Evolutionary conservation across 306 rosid species (phyloP).

Genomic region (Leucaena leucocephala): DNA sequence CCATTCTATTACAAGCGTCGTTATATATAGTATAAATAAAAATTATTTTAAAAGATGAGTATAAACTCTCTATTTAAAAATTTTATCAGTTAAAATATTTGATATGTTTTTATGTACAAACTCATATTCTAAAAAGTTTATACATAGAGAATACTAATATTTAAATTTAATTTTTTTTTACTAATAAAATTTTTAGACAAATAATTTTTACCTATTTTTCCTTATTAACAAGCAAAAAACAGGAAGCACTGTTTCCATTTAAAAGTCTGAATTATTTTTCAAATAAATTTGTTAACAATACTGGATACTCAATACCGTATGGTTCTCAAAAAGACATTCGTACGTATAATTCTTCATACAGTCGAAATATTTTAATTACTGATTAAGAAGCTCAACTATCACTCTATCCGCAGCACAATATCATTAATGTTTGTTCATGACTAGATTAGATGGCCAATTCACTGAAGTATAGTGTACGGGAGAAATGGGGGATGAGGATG

Average conservation of each 20-base stretch:
- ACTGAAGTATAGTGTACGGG: neutral
- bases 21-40: too few species aligned
- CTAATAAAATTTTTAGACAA: too few species aligned
- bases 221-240: too few species aligned
- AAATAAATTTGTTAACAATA: neutral
- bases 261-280: neutral
- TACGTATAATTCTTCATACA: neutral
- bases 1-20: neutral
- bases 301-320: too few species aligned
- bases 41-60: too few species aligned
- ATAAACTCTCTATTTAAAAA: too few species aligned
- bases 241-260: neutral
- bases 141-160: too few species aligned
- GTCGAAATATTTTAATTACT: neutral
- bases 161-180: too few species aligned
- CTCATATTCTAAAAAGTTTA: too few species aligned
- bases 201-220: too few species aligned
- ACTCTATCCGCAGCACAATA: neutral
- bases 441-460: neutral
- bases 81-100: too few species aligned
- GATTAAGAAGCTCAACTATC: neutral
- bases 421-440: neutral
- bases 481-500: neutral
- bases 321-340: neutral
- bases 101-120: too few species aligned